Conservation (phyloP, 2,329 filamentous ascomycete genomes). For the Drechslerella dactyloides region DNA sequence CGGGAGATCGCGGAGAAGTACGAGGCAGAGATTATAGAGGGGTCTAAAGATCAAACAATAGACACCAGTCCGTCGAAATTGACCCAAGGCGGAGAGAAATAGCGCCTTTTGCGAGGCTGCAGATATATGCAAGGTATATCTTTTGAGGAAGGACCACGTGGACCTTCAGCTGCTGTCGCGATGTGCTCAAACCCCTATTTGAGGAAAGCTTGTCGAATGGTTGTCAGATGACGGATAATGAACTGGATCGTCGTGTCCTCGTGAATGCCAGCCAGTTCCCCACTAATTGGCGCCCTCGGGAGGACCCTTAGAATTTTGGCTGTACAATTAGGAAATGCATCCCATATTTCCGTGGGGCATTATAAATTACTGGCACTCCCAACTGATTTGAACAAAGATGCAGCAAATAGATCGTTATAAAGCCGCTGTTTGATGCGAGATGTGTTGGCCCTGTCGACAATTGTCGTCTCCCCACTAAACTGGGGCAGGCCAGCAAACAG, state of each 20-base stretch:
- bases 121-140: constrained; percentile 46
- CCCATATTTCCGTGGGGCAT: constrained; percentile 33
- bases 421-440: constrained; percentile 40
- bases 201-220: constrained; percentile 46
- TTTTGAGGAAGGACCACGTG: constrained; percentile 48
- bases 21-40: constrained; percentile 28
- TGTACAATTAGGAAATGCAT: constrained; percentile 42
- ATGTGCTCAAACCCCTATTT: constrained; percentile 47
- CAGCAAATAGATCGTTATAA: constrained; percentile 43
- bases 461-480: constrained; percentile 21
- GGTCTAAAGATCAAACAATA: constrained; percentile 20
- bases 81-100: constrained; percentile 23
- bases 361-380: constrained; percentile 47
- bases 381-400: constrained; percentile 18
- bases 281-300: constrained; percentile 37
- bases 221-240: constrained; percentile 51
- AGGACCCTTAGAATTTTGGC: constrained; percentile 30
- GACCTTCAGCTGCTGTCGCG: constrained; percentile 45
- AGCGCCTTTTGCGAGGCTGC: constrained; percentile 40
- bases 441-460: constrained; percentile 50
- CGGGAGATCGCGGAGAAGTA: constrained; percentile 9
- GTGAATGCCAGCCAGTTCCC: constrained; percentile 50
- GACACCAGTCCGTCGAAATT: constrained; percentile 27
- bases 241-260: constrained; percentile 47
- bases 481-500: neutral